These are phyloP conservation scores for Colletotrichum lentis DNA, from an alignment of 2,329 filamentous ascomycete genomes.

Conservation along the genomic window DNA sequence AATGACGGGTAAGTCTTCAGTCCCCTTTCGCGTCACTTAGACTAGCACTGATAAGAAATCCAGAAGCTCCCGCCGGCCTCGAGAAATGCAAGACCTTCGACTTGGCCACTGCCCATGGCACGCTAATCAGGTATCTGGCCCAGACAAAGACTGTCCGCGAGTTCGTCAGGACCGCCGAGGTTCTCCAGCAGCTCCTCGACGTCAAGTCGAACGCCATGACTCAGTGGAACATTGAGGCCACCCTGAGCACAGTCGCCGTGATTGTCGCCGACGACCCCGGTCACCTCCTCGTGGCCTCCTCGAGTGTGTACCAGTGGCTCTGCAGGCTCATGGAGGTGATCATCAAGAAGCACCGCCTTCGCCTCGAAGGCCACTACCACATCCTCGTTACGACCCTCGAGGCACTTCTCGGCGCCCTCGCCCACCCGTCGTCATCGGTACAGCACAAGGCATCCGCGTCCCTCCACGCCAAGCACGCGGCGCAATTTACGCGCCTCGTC, in stretches of 20 bases:
- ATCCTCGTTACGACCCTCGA: conserved; percentile 64
- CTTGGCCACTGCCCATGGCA: conserved; percentile 53
- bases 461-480: conserved; percentile 55
- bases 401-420: conserved; percentile 62
- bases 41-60: neutral
- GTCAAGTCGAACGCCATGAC: conserved; percentile 59
- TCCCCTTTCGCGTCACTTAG: neutral
- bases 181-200: conserved; percentile 58
- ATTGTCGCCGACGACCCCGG: conserved; percentile 42
- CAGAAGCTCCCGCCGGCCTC: conserved; percentile 26
- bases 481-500: conserved; percentile 62
- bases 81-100: conserved; percentile 45
- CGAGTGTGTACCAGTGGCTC: conserved; percentile 55
- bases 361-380: conserved; percentile 69
- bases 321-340: conserved; percentile 65
- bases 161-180: conserved; percentile 52
- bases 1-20: conserved; percentile 48
- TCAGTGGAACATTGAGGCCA: conserved; percentile 66
- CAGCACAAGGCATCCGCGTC: neutral
- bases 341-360: conserved; percentile 67
- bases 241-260: conserved; percentile 55
- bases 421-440: conserved; percentile 51
- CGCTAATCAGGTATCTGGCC: conserved; percentile 48
- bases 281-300: conserved; percentile 42
- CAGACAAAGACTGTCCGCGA: conserved; percentile 44